Base-by-base conservation (phyloP, 2,329 filamentous ascomycete species). In the Epichloe hybrida region DNA sequence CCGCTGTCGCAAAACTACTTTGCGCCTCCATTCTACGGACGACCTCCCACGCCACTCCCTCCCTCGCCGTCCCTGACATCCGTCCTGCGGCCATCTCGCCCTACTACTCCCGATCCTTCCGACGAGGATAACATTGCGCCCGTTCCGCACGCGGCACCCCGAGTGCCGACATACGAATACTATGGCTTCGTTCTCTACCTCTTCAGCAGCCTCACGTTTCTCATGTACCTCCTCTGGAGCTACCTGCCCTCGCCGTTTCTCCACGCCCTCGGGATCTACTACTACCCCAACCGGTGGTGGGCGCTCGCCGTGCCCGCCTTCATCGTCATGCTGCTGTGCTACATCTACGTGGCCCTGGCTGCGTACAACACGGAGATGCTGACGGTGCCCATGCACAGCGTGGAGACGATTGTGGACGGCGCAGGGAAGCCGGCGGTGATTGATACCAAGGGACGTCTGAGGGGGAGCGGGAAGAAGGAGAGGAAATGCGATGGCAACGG, bases 121-220 rank as follows among this genome's bases (percentile, higher is more conserved):
- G 90, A 95, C 68, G 85, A 90, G 58, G 91, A 97, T 59, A 78
- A 85, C 38, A 80, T 95, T 15, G 88, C 88, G 4, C 85, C 89
- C 46, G 80, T 95, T 17, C 88, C 90, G 5, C 84, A 88, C 51
- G 90, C 89, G 2, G 84, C 84, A 50, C 93, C 93, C 2, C 89
- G 93, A 64, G 90, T 98, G 2, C 93, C 93, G n/a, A 98, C 93
- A 0, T 97, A 98, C 71, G 93, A 98, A 66, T 98, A 97, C 78
- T 97, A 97, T 66, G 93, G 93, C 64, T 98, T 98, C 69, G 91
- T 95, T 50, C 79, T 98, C 47, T 97, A 98, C 71, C 77, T 98
- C 39, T 88, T 91, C 63, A 90, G 85, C 55, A 88, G 84, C 21
- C 73, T 93, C 48, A 81, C 81, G 2, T 97, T 97, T 64, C 72